Conservation (phyloP, 1,139 yeast genomes). For the Debaryomyces psychrophilus region DNA sequence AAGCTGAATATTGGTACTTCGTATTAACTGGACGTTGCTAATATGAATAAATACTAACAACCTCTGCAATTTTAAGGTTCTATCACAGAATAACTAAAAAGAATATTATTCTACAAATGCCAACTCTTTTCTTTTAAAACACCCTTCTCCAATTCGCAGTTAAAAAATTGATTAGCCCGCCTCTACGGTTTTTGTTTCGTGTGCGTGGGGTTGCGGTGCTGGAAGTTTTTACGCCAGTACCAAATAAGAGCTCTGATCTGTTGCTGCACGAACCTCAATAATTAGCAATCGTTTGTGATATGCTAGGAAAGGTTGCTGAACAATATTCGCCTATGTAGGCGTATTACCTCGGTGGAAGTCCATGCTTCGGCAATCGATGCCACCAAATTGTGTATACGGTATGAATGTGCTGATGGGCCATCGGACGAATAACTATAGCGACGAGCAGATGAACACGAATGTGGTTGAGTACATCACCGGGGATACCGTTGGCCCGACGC, state of each 20-base stretch:
- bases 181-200: neutral
- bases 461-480: neutral
- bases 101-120: neutral
- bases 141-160: conserved; percentile 4
- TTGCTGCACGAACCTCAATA: neutral
- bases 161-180: conserved; percentile 3
- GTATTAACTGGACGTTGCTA: conserved; percentile 1
- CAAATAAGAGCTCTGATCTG: neutral
- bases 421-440: neutral
- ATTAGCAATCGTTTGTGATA: conserved; percentile 4
- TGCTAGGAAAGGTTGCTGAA: neutral
- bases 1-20: neutral
- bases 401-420: neutral
- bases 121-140: conserved; percentile 3
- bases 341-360: neutral
- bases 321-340: conserved; percentile 5
- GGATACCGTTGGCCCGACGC: conserved; percentile 2
- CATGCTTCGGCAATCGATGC: neutral
- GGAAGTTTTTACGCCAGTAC: conserved; percentile 1
- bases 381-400: neutral
- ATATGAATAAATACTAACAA: conserved; percentile 1
- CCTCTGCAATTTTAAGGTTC: conserved; percentile 3
- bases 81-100: neutral
- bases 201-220: conserved; percentile 7
- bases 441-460: neutral